Conservation (phyloP, 2,329 filamentous ascomycete genomes). For the Botryotinia convoluta region DNA sequence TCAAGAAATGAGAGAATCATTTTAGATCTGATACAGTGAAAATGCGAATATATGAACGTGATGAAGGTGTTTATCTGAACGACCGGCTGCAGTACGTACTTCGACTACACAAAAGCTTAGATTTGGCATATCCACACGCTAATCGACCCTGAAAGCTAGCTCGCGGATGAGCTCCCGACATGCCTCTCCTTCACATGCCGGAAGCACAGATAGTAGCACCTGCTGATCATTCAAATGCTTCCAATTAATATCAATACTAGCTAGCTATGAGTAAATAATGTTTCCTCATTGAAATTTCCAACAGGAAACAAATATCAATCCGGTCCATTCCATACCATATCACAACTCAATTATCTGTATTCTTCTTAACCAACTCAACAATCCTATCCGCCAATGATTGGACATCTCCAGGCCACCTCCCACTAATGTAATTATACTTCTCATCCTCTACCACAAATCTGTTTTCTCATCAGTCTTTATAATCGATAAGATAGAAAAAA, state of each 20-base stretch:
- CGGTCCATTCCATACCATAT: neutral
- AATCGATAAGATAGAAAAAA: neutral
- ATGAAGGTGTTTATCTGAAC: neutral
- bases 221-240: neutral
- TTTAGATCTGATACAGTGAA: neutral
- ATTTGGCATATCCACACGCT: neutral
- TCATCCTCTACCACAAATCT: constrained; percentile 51
- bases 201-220: neutral
- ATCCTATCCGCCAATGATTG: constrained; percentile 44
- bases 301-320: neutral
- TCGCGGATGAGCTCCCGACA: neutral
- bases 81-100: neutral
- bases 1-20: neutral
- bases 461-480: neutral
- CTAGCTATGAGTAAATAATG: neutral
- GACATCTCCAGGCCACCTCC: constrained; percentile 46
- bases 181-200: neutral
- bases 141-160: neutral
- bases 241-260: neutral
- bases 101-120: neutral
- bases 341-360: neutral
- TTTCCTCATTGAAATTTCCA: neutral
- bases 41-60: neutral
- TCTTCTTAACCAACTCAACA: constrained; percentile 42
- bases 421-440: constrained; percentile 50